Percentiles rank a stretch among this genome's conserved stretches.
These are phyloP conservation scores for Acrasis kona DNA, from an alignment of 78 protist genomes.

Conservation along the genomic window DNA sequence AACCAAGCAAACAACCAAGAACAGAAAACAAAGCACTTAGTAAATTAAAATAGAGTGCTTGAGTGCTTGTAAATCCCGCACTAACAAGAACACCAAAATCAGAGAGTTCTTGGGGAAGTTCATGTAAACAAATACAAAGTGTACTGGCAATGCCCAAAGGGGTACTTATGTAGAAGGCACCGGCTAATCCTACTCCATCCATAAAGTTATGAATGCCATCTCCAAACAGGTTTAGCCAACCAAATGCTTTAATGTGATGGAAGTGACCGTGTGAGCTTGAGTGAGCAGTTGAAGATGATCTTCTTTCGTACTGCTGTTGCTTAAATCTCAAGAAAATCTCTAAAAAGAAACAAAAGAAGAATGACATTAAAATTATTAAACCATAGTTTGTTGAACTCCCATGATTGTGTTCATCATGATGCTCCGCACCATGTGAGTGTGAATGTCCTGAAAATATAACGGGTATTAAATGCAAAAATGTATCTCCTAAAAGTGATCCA, in stretches of 20 bases:
- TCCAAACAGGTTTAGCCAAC: not conserved
- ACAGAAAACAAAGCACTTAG: not conserved
- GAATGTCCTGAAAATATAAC: not conserved
- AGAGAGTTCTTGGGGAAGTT: conserved; percentile 8
- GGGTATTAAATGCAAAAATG: not conserved
- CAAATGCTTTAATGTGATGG: not conserved
- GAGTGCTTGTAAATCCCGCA: not conserved
- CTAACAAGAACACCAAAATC: conserved; percentile 8
- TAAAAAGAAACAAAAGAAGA: not conserved
- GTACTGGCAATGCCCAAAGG: not conserved
- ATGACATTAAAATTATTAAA: not conserved
- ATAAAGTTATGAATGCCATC: conserved; percentile 15
- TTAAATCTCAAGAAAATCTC: not conserved
- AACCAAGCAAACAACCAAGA: not conserved
- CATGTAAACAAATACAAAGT: not conserved
- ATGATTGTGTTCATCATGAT: conserved; percentile 1
- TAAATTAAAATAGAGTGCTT: not conserved
- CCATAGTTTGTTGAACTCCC: not conserved
- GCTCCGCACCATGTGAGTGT: conserved; percentile 4
- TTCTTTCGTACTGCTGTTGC: not conserved
- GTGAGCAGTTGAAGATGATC: not conserved
- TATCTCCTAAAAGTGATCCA: conserved; percentile 7
- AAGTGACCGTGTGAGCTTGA: not conserved
- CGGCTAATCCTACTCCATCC: not conserved
- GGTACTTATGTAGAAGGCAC: not conserved